Percentiles rank a stretch among this genome's conserved stretches.
These are phyloP conservation scores for Sarocladium oryzae DNA, from an alignment of 2,329 filamentous ascomycete species.

Conservation along the genomic window DNA sequence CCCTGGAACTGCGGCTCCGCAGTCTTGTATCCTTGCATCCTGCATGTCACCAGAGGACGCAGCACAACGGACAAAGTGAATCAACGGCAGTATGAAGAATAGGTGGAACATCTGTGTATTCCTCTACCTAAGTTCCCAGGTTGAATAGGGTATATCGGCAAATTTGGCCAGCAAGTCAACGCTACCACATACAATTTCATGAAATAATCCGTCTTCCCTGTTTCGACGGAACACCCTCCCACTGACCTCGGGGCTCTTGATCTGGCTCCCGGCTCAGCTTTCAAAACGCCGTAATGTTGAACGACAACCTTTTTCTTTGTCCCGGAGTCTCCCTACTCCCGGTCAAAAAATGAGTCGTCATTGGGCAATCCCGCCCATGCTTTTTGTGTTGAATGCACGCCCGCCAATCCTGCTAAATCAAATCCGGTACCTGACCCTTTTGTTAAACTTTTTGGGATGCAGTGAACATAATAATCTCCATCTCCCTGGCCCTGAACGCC, in stretches of 20 bases:
- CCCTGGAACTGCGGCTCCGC: no score
- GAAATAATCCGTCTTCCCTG: neutral
- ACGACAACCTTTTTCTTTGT: slow-evolving; percentile 5
- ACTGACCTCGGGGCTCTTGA: neutral
- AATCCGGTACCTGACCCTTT: slow-evolving; percentile 19
- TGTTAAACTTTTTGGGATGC: slow-evolving; percentile 29
- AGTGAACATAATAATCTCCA: slow-evolving; percentile 26
- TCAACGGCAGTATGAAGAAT: no score
- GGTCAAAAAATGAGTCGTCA: neutral
- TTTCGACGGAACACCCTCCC: slow-evolving; percentile 2
- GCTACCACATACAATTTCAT: slow-evolving; percentile 12
- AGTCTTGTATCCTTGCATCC: no score
- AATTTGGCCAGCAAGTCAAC: slow-evolving; percentile 9
- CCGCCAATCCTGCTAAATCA: slow-evolving; percentile 2
- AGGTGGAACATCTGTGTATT: slow-evolving; percentile 5
- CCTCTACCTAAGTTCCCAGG: slow-evolving; percentile 13
- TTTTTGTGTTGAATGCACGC: slow-evolving; percentile 9
- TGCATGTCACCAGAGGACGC: no score
- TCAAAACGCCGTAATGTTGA: slow-evolving; percentile 16
- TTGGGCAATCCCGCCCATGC: slow-evolving; percentile 5
- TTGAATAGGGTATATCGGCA: slow-evolving; percentile 16
- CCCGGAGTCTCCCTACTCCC: neutral
- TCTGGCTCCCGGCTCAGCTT: neutral
- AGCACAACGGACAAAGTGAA: no score
- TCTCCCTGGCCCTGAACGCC: slow-evolving; percentile 41